These are phyloP conservation scores for Brassica carinata DNA, from an alignment of 345 rosid species.

Conservation along the genomic window DNA sequence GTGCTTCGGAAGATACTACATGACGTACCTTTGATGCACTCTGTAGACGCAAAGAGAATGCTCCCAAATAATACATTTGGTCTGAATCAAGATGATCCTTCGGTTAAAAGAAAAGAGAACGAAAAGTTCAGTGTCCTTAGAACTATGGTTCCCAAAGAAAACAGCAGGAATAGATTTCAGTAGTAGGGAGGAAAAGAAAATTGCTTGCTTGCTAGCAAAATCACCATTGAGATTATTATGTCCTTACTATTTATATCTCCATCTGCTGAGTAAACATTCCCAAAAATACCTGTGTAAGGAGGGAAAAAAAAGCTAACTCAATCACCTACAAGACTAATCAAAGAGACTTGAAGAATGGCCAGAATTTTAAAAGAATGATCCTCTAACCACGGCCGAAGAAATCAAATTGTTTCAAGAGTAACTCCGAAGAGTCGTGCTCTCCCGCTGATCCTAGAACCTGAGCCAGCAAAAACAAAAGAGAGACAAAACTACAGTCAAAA, in stretches of 20 bases:
- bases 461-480: constrained; percentile 49
- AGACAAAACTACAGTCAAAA: background rate
- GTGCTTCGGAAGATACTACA: constrained; percentile 59
- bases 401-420: constrained; percentile 67
- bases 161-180: background rate
- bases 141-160: constrained; percentile 53
- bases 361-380: too few species aligned
- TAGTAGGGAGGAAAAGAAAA: background rate
- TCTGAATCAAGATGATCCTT: constrained; percentile 36
- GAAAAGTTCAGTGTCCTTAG: constrained; percentile 59
- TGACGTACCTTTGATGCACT: constrained; percentile 66
- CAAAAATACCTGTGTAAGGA: constrained; percentile 48
- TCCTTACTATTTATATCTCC: constrained; percentile 84
- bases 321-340: background rate
- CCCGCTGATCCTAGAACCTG: constrained; percentile 61
- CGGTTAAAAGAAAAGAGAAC: constrained; percentile 47
- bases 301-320: constrained; percentile 15
- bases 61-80: constrained; percentile 5
- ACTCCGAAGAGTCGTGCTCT: constrained; percentile 59
- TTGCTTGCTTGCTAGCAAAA: background rate
- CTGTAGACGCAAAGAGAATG: background rate
- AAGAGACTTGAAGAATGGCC: too few species aligned
- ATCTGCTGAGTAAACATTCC: constrained; percentile 61
- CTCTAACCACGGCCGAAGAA: constrained; percentile 78
- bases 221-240: background rate